Conservation (phyloP, 345 rosid genomes). For the Brassica incana region DNA sequence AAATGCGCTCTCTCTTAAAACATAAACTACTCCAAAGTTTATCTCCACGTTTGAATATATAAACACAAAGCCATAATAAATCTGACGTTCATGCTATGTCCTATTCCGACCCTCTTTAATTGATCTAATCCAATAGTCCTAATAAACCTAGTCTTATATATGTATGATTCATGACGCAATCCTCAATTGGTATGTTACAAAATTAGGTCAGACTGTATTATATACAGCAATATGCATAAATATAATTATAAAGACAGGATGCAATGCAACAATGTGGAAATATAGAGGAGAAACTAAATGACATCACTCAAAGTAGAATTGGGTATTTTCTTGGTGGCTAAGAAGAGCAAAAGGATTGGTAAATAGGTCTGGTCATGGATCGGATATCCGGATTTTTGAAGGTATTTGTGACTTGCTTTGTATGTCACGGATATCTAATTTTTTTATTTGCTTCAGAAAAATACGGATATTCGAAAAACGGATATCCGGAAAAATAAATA, state of each 20-base stretch:
- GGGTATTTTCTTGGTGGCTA: slow-evolving; percentile 40
- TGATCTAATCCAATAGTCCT: slow-evolving; percentile 34
- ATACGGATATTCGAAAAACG: too few relatives aligned
- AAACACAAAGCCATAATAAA: slow-evolving; percentile 19
- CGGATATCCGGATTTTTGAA: too few relatives aligned
- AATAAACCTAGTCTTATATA: slow-evolving; percentile 20
- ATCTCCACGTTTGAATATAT: not conserved
- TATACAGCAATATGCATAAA: slow-evolving; percentile 8
- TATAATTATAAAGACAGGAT: not conserved
- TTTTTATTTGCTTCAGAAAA: too few relatives aligned
- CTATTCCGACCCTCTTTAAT: slow-evolving; percentile 9
- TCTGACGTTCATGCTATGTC: slow-evolving; percentile 5
- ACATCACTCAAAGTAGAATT: slow-evolving; percentile 29
- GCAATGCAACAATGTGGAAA: slow-evolving; percentile 33
- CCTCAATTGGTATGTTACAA: slow-evolving; percentile 20
- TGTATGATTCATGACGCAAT: slow-evolving; percentile 33
- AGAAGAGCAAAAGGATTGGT: slow-evolving; percentile 39
- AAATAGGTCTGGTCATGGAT: not conserved
- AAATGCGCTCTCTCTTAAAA: not conserved
- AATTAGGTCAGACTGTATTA: slow-evolving; percentile 32
- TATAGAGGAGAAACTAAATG: slow-evolving; percentile 10
- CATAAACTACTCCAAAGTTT: not conserved
- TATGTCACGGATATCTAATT: too few relatives aligned
- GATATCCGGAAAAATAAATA: too few relatives aligned
- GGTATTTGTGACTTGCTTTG: too few relatives aligned